These are phyloP conservation scores for Grosmannia clavigera DNA, from an alignment of 2,329 filamentous ascomycete genomes.

Conservation along the genomic window DNA sequence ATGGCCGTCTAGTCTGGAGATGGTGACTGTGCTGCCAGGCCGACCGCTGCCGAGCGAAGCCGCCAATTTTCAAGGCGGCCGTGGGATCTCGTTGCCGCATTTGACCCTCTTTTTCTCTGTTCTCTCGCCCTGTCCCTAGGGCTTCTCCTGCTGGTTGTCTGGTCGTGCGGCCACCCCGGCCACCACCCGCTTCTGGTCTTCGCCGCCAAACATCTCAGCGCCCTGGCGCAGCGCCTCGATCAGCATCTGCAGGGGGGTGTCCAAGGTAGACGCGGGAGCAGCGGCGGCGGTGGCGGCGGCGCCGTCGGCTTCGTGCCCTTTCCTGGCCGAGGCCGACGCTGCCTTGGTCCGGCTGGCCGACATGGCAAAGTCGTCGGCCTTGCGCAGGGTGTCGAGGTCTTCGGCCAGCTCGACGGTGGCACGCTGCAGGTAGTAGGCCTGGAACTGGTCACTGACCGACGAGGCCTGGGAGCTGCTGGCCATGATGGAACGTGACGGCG, in stretches of 20 bases:
- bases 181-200: constrained; percentile 26
- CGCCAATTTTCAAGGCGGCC: no score
- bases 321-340: background rate
- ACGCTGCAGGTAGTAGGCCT: constrained; percentile 56
- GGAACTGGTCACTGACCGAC: constrained; percentile 30
- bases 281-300: background rate
- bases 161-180: background rate
- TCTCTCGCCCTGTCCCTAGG: background rate
- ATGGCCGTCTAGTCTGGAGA: no score
- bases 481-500: background rate
- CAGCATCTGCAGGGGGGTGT: constrained; percentile 35
- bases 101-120: no score
- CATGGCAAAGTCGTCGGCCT: constrained; percentile 56
- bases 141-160: background rate
- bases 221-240: constrained; percentile 59
- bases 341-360: constrained; percentile 37
- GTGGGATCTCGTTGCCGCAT: no score
- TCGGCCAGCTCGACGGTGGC: constrained; percentile 60
- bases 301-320: background rate
- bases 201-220: constrained; percentile 42
- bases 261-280: constrained; percentile 24
- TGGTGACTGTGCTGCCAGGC: no score
- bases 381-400: constrained; percentile 58
- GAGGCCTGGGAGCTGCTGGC: background rate
- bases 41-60: no score